These are phyloP conservation scores for Arthrobotrys iridis DNA, from an alignment of 2,329 filamentous ascomycete species.

Conservation along the genomic window DNA sequence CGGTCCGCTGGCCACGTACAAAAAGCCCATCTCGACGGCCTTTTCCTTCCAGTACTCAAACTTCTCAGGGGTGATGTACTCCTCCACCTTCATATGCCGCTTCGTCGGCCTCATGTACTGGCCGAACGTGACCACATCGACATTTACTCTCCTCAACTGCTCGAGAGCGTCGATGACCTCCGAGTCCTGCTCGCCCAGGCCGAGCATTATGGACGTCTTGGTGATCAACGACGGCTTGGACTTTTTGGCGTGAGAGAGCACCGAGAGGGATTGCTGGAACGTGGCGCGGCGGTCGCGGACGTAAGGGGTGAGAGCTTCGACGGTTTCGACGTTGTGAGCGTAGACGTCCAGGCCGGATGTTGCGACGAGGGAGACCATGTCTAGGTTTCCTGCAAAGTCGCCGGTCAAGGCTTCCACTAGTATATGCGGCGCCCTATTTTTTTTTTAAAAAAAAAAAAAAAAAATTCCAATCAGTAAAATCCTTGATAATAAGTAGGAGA, in stretches of 20 bases:
- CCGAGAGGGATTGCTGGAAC: slow-evolving; percentile 83
- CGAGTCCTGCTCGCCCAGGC: slow-evolving; percentile 88
- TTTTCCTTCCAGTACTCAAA: slow-evolving; percentile 93
- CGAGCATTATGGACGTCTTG: slow-evolving; percentile 98
- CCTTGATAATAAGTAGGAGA: not conserved
- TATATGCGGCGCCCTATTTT: slow-evolving; percentile 72
- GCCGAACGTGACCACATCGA: slow-evolving; percentile 98
- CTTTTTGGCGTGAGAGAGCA: slow-evolving; percentile 83
- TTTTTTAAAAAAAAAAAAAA: too few species aligned
- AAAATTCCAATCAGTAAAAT: slow-evolving; percentile 62
- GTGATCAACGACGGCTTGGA: slow-evolving; percentile 83
- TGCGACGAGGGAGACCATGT: slow-evolving; percentile 86
- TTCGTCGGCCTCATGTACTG: slow-evolving; percentile 99
- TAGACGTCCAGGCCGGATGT: slow-evolving; percentile 92
- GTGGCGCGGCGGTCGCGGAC: slow-evolving; percentile 90
- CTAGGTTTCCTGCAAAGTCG: slow-evolving; percentile 84
- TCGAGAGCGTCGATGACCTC: slow-evolving; percentile 77
- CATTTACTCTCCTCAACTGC: slow-evolving; percentile 81
- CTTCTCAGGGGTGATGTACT: slow-evolving; percentile 88
- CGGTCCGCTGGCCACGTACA: slow-evolving; percentile 94
- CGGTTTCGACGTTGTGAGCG: slow-evolving; percentile 96
- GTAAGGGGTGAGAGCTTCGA: slow-evolving; percentile 86
- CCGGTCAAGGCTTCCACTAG: slow-evolving; percentile 86
- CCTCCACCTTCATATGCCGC: slow-evolving; percentile 94
- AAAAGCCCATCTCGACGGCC: slow-evolving; percentile 91